Conservation (phyloP, 352 stramenopile genomes). For the Phytopythium litorale region DNA sequence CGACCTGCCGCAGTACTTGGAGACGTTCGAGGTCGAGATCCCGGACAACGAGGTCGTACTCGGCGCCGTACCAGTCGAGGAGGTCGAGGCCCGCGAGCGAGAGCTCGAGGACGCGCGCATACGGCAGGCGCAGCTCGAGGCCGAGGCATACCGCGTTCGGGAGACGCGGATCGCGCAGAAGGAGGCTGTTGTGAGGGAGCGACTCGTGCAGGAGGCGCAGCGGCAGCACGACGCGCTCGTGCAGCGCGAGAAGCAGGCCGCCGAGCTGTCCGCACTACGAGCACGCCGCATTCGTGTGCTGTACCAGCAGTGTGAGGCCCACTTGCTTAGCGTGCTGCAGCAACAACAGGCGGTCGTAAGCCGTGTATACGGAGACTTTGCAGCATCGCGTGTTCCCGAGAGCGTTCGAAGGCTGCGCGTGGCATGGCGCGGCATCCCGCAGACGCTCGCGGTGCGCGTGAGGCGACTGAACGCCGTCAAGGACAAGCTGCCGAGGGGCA, state of each 20-base stretch:
- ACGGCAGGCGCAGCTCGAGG: conserved; percentile 43
- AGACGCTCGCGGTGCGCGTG: conserved; percentile 63
- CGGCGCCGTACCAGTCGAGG: conserved; percentile 49
- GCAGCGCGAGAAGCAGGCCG: conserved; percentile 39
- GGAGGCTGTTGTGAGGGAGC: conserved; percentile 26
- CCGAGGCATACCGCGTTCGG: conserved; percentile 40
- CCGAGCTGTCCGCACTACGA: conserved; percentile 37
- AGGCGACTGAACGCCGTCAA: conserved; percentile 76
- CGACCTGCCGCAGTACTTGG: conserved; percentile 48
- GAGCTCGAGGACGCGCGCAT: conserved; percentile 54
- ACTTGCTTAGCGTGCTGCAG: conserved; percentile 46
- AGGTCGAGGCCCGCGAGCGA: conserved; percentile 56
- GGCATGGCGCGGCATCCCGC: conserved; percentile 66
- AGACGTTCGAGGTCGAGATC: conserved; percentile 67
- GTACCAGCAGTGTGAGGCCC: conserved; percentile 65
- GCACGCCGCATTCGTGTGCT: conserved; percentile 55
- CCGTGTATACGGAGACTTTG: conserved; percentile 55
- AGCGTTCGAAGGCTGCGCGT: conserved; percentile 57
- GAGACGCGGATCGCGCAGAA: conserved; percentile 42
- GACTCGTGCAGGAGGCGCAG: conserved; percentile 38
- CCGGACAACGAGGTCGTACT: conserved; percentile 61
- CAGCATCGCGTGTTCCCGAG: conserved; percentile 28
- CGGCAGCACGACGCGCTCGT: conserved; percentile 34
- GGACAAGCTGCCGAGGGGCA: conserved; percentile 72
- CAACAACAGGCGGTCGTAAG: conserved; percentile 63